Percentiles rank a stretch among this genome's conserved stretches.
Conservation (phyloP, 306 rosid species). For the Echinosophora koreensis region DNA sequence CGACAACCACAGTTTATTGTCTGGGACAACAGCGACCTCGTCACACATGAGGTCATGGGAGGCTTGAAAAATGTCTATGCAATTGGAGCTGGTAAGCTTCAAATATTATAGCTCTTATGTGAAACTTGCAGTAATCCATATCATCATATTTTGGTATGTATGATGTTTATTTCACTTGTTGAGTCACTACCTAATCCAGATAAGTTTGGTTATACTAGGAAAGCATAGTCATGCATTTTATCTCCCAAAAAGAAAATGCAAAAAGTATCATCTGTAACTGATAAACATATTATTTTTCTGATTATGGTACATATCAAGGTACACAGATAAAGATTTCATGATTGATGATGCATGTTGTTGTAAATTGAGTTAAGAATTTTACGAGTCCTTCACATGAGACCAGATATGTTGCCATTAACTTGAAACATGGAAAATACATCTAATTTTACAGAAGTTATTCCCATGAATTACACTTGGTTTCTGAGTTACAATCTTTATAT, state of each 20-base stretch:
- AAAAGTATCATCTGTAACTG: conserved; percentile 3
- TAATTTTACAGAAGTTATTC: not conserved
- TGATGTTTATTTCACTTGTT: conserved; percentile 27
- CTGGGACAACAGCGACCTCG: conserved; percentile 96
- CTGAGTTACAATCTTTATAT: conserved; percentile 6
- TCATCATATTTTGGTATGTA: conserved; percentile 12
- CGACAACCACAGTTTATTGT: conserved; percentile 90
- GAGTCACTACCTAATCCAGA: conserved; percentile 16
- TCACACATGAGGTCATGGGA: conserved; percentile 99
- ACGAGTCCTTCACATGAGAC: conserved; percentile 38
- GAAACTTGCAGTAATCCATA: not conserved
- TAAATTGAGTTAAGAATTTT: not conserved
- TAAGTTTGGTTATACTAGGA: not conserved
- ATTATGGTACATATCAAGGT: not conserved
- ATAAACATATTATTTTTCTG: not conserved
- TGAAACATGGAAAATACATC: not conserved
- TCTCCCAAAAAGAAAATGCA: not conserved
- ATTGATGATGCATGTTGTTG: not conserved
- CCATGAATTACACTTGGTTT: conserved; percentile 20
- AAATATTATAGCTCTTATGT: conserved; percentile 4
- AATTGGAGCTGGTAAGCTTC: conserved; percentile 85
- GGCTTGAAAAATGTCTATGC: conserved; percentile 96
- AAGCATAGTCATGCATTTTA: not conserved
- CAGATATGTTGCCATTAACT: not conserved
- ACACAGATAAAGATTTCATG: conserved; percentile 17